Conservation (phyloP, 306 rosid genomes). For the Sindora glabra region DNA sequence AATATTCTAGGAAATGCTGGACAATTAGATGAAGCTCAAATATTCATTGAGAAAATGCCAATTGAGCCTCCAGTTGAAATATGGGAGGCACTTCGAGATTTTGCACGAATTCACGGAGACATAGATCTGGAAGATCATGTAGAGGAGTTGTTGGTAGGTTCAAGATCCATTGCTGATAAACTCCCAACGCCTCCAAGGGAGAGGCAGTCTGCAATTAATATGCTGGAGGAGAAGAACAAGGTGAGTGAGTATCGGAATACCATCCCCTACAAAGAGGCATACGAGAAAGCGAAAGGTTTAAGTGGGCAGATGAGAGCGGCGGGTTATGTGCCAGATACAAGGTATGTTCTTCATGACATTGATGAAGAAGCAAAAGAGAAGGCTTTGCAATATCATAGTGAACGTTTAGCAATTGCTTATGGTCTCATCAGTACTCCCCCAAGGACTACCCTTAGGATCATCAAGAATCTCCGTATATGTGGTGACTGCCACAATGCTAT, state of each 20-base stretch:
- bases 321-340: conserved; percentile 91
- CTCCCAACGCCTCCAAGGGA: conserved; percentile 42
- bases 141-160: conserved; percentile 38
- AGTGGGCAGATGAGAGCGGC: conserved; percentile 84
- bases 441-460: conserved; percentile 87
- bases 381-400: conserved; percentile 89
- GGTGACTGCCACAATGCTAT: conserved; percentile 97
- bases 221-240: conserved; percentile 71
- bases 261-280: conserved; percentile 35
- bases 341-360: conserved; percentile 87
- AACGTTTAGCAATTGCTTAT: conserved; percentile 86
- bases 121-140: conserved; percentile 68
- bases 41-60: conserved; percentile 58
- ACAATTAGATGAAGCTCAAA: conserved; percentile 61
- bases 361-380: conserved; percentile 86
- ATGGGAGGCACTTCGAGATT: conserved; percentile 49
- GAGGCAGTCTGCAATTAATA: conserved; percentile 51
- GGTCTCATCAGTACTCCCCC: conserved; percentile 96
- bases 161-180: conserved; percentile 25
- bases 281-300: conserved; percentile 53
- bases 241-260: conserved; percentile 41
- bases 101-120: conserved; percentile 59
- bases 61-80: conserved; percentile 28
- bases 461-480: conserved; percentile 87
- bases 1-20: conserved; percentile 61